phyloP scores from a whole-genome alignment of 768 basidiomycete species.

The Xerocomellus chrysenteron region DNA sequence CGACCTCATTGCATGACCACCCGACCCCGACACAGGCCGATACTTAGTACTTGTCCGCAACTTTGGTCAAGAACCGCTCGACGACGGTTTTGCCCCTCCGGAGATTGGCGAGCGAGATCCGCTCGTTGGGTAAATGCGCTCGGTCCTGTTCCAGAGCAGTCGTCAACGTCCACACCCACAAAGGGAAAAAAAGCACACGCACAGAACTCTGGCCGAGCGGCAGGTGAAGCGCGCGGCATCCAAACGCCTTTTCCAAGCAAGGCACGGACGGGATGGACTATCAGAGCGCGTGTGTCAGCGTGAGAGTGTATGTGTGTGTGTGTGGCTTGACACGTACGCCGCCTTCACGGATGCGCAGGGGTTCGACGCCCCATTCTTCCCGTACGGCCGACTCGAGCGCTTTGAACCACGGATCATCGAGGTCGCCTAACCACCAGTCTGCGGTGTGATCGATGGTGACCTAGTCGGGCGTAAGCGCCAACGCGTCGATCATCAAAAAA shows the following conservation, averaged over 20 bases:
- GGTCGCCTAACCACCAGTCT: constrained; percentile 94
- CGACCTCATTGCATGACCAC: not conserved
- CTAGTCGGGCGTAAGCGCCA: constrained; percentile 35
- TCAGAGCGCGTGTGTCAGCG: not conserved
- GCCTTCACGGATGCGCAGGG: constrained; percentile 89
- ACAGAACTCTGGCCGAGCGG: constrained; percentile 93
- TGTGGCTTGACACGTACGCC: constrained; percentile 55
- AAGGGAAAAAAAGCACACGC: constrained; percentile 22
- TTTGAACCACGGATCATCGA: constrained; percentile 83
- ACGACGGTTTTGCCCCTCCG: constrained; percentile 73
- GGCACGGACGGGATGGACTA: constrained; percentile 95
- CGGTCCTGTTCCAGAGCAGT: constrained; percentile 54
- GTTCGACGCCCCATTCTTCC: constrained; percentile 85
- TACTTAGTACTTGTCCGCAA: constrained; percentile 33
- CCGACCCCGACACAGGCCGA: not conserved
- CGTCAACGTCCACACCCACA: not conserved
- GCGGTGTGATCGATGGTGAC: constrained; percentile 79
- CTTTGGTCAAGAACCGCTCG: constrained; percentile 66
- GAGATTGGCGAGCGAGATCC: constrained; percentile 83
- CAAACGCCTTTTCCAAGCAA: constrained; percentile 88
- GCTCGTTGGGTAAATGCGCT: constrained; percentile 92
- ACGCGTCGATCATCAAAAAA: too few species aligned
- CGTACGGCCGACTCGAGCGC: constrained; percentile 79
- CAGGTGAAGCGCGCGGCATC: constrained; percentile 86
- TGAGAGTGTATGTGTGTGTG: not conserved